A percentile compares a stretch with the other conserved stretches of the same genome.
Conservation (phyloP, 495 filamentous ascomycete species). For the Pseudoneurospora amorphoporcata region DNA sequence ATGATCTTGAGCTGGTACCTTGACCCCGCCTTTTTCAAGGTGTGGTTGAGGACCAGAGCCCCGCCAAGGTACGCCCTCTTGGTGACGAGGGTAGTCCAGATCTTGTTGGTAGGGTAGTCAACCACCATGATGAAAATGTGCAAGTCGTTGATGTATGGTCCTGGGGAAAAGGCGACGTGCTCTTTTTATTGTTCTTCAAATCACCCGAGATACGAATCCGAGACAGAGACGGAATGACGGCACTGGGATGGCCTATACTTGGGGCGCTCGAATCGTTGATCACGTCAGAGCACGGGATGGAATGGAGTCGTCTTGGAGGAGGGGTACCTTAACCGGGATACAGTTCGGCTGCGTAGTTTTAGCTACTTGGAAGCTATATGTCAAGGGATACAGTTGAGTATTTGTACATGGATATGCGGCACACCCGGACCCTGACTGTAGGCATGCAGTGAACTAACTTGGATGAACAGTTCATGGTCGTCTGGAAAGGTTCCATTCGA, state of each 20-base stretch:
- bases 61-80: constrained; percentile 31
- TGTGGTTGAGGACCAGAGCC: constrained; percentile 28
- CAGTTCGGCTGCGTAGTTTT: background rate
- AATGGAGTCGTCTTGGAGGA: background rate
- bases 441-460: background rate
- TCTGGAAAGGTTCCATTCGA: background rate
- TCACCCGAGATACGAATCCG: background rate
- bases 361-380: background rate
- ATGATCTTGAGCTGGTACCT: constrained; percentile 31
- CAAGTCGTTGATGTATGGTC: background rate
- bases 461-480: background rate
- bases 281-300: background rate
- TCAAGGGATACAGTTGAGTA: background rate
- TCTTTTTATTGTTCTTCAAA: background rate
- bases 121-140: background rate
- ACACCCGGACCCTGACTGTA: background rate
- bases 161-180: background rate
- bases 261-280: background rate
- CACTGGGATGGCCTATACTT: background rate
- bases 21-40: constrained; percentile 22
- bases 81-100: constrained; percentile 32
- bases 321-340: background rate
- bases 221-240: background rate
- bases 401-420: background rate
- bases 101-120: constrained; percentile 17